Evolutionary conservation across 345 rosid genomes (phyloP).

Genomic region (Abelmoschus esculentus): DNA sequence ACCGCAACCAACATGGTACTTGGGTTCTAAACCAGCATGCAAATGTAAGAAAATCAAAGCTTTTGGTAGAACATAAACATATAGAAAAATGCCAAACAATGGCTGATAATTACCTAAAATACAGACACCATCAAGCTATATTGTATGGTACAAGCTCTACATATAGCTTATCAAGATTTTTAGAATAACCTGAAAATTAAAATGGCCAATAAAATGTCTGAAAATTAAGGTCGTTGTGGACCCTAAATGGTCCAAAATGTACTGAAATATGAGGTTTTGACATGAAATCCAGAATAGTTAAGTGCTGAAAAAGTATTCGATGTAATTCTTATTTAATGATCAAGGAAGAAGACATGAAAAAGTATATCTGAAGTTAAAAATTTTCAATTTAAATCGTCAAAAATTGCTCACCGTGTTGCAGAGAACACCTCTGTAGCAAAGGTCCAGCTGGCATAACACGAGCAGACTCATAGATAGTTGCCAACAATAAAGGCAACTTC

Average conservation of each 20-base stretch:
- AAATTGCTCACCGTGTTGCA: constrained; percentile 35
- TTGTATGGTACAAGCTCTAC: too few species aligned
- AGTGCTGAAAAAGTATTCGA: not conserved
- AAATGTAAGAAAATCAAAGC: too few species aligned
- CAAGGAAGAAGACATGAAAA: not conserved
- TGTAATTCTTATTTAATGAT: not conserved
- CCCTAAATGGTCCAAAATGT: not conserved
- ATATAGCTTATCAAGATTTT: too few species aligned
- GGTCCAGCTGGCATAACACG: constrained; percentile 49
- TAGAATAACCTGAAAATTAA: too few species aligned
- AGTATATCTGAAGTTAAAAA: not conserved
- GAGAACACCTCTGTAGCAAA: constrained; percentile 56
- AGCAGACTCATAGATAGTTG: constrained; percentile 58
- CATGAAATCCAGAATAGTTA: not conserved
- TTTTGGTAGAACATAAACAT: too few species aligned
- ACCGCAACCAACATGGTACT: too few species aligned
- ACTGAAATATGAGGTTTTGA: not conserved
- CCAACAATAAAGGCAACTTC: constrained; percentile 37
- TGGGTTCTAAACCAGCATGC: too few species aligned
- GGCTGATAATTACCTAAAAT: too few species aligned
- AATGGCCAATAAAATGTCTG: not conserved
- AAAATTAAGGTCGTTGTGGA: not conserved
- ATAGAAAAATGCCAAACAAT: too few species aligned
- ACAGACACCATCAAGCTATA: too few species aligned
- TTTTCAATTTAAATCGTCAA: not conserved